Percentiles rank a stretch among this genome's conserved stretches.
Conservation (phyloP, 1,284 basidiomycete species). For the Phlebopus sp. region DNA sequence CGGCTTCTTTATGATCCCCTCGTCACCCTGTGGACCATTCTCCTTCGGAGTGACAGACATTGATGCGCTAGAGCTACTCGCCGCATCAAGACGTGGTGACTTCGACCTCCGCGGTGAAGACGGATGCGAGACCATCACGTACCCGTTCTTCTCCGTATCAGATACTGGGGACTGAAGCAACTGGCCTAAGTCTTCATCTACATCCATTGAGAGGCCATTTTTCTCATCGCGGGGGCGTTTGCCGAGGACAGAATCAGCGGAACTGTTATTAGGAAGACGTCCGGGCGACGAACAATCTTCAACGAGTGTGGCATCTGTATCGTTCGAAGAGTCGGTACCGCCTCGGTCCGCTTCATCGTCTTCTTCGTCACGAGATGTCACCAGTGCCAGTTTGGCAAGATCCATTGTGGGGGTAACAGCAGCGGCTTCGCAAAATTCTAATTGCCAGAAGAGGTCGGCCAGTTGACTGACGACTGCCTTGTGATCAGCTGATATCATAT, state of each 20-base stretch:
- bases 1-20: conserved; percentile 43
- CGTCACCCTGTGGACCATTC: conserved; percentile 21
- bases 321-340: conserved; percentile 76
- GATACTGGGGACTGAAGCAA: conserved; percentile 31
- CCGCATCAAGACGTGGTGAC: conserved; percentile 36
- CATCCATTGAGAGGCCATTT: conserved; percentile 34
- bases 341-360: conserved; percentile 73
- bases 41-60: conserved; percentile 37
- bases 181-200: conserved; percentile 47
- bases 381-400: conserved; percentile 88
- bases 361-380: conserved; percentile 87
- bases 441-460: conserved; percentile 73
- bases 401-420: conserved; percentile 84
- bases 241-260: conserved; percentile 63
- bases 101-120: conserved; percentile 38
- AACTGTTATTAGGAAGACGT: conserved; percentile 25
- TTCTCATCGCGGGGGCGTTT: conserved; percentile 60
- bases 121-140: conserved; percentile 44
- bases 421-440: conserved; percentile 64
- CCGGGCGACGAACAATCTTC: conserved; percentile 56
- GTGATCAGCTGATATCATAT: conserved; percentile 11
- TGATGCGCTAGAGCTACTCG: conserved; percentile 31
- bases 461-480: conserved; percentile 73
- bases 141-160: conserved; percentile 46
- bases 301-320: conserved; percentile 80